Percentiles rank a stretch among this genome's conserved stretches.
These are phyloP conservation scores for Sanghuangporus weigelae DNA, from an alignment of 1,284 basidiomycete genomes.

Conservation along the genomic window DNA sequence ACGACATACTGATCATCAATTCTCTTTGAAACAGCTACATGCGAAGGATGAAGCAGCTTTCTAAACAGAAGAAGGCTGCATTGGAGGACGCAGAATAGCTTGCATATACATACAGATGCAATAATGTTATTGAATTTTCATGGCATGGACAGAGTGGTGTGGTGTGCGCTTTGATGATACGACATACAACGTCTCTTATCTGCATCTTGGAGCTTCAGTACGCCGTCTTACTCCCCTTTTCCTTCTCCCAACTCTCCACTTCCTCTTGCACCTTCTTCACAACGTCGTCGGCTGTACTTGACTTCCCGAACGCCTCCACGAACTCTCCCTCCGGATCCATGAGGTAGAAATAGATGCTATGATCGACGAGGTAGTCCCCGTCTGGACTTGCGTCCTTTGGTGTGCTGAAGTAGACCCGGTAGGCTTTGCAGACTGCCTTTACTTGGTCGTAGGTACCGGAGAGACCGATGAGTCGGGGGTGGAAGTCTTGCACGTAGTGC, in stretches of 20 bases:
- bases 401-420: slow-evolving; percentile 98
- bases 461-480: slow-evolving; percentile 85
- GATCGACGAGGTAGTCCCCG: slow-evolving; percentile 95
- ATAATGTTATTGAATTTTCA: background rate
- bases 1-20: slow-evolving; percentile 16
- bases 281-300: slow-evolving; percentile 68
- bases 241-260: slow-evolving; percentile 49
- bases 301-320: slow-evolving; percentile 95
- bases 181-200: background rate
- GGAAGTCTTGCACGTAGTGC: slow-evolving; percentile 77
- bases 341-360: slow-evolving; percentile 96
- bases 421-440: slow-evolving; percentile 89
- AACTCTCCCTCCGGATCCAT: slow-evolving; percentile 97
- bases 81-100: slow-evolving; percentile 40
- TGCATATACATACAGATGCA: background rate
- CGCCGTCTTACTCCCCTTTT: slow-evolving; percentile 20
- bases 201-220: background rate
- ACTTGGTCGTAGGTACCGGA: slow-evolving; percentile 84
- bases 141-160: slow-evolving; percentile 2
- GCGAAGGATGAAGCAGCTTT: slow-evolving; percentile 76
- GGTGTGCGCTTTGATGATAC: background rate
- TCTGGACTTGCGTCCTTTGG: slow-evolving; percentile 85
- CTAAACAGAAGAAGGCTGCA: slow-evolving; percentile 66
- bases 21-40: slow-evolving; percentile 52
- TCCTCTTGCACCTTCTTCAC: slow-evolving; percentile 53